Base-by-base conservation (phyloP, 2,329 filamentous ascomycete species). In the Ploettnerulaceae sp. region DNA sequence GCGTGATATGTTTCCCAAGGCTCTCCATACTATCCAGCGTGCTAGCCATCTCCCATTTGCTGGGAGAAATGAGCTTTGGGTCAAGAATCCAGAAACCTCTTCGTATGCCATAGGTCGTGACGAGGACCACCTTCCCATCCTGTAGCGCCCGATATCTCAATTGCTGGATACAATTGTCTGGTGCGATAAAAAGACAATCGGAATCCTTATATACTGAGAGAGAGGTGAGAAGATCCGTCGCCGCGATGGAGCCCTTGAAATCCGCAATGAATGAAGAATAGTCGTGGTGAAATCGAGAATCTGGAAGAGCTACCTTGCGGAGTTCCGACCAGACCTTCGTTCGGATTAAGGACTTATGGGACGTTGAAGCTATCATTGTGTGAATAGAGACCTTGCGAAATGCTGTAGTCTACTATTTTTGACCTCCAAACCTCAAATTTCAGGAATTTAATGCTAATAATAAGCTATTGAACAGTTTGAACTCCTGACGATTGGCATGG, bases 241-340 rank as follows among this genome's bases (percentile, higher is more conserved):
- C 69, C 0, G 53, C 48, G 2, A 58, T 44, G 0, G 69, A 71
- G 37, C 60, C 62, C 4, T 59, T 56, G 47, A 72, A n/a, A n/a
- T n/a, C n/a, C n/a, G n/a, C n/a, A 72, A 52, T 71, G 68, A 35
- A 69, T 64, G 32, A 67, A 67, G 57, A 69, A n/a, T n/a, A 71
- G 57, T 71, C 68, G 53, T 57, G 64, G 55, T 70, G 59, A 57
- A 67, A 68, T 37, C 70, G 66, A 22, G 69, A 69, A 52, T 72
- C 70, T 5, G 69, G 69, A 4, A 64, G 38, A 7, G 68, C 69
- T 39, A 70, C n/a, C 59, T 63, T 55, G 37, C 64, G 54, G 18
- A 72, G 63, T 25, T 64, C 54, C 8, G 55, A 52, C 61, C 67
- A 68, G 32, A 70, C 58, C 26, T 51, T 55, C 20, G 38, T 37